These are phyloP conservation scores for Thalia dealbata DNA, from an alignment of 176 grass and related monocot species.

Conservation along the genomic window DNA sequence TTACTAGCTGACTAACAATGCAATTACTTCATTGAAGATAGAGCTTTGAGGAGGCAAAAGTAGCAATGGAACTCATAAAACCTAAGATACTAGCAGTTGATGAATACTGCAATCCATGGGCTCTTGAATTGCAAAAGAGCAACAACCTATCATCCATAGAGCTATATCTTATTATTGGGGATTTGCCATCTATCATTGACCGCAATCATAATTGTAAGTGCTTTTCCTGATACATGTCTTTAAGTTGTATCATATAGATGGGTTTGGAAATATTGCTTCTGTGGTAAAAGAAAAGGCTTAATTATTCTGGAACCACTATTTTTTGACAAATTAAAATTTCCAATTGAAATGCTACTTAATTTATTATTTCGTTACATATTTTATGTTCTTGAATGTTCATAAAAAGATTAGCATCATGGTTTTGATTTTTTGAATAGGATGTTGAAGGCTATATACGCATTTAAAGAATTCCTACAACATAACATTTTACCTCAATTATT, in stretches of 20 bases:
- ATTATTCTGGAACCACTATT: not conserved
- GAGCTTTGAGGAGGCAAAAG: slow-evolving; percentile 65
- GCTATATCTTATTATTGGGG: slow-evolving; percentile 42
- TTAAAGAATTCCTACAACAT: not conserved
- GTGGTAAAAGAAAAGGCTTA: not conserved
- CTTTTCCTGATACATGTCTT: not conserved
- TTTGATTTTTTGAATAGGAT: not conserved
- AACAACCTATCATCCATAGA: slow-evolving; percentile 13
- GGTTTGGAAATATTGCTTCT: not conserved
- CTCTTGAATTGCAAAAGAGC: slow-evolving; percentile 22
- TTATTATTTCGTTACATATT: not conserved
- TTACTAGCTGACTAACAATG: not conserved
- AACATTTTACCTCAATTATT: not conserved
- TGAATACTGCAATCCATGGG: slow-evolving; percentile 32
- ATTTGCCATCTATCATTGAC: not conserved
- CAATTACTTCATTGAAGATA: slow-evolving; percentile 9
- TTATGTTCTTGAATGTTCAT: not conserved
- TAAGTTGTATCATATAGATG: not conserved
- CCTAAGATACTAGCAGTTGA: slow-evolving; percentile 52
- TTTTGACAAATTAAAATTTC: not conserved
- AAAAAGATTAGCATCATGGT: not conserved
- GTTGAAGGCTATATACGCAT: not conserved
- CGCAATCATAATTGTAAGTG: slow-evolving; percentile 25
- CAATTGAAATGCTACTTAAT: not conserved
- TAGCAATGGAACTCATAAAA: slow-evolving; percentile 53